Conservation (phyloP, 2,329 filamentous ascomycete species). For the Talaromyces piceae region DNA sequence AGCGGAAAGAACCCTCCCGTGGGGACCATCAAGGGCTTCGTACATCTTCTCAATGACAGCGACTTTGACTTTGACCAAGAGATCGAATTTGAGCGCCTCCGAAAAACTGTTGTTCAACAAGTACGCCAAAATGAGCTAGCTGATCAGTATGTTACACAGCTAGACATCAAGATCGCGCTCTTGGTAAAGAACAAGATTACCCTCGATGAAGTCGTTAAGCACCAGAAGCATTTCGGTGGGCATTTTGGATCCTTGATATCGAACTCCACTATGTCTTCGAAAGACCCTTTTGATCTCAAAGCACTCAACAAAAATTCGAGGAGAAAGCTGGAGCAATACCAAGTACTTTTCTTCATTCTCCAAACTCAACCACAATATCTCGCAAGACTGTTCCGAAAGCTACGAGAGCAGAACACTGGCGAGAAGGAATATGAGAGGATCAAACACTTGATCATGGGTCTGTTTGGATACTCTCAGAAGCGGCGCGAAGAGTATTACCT, state of each 20-base stretch:
- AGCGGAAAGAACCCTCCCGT: slow-evolving; percentile 95
- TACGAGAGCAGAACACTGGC: slow-evolving; percentile 74
- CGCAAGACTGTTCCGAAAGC: slow-evolving; percentile 73
- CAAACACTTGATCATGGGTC: slow-evolving; percentile 88
- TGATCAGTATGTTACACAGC: slow-evolving; percentile 95
- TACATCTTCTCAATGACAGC: slow-evolving; percentile 94
- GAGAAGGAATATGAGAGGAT: slow-evolving; percentile 92
- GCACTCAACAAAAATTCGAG: slow-evolving; percentile 94
- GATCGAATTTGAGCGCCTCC: slow-evolving; percentile 87
- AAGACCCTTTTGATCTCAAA: slow-evolving; percentile 92
- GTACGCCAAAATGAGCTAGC: slow-evolving; percentile 95
- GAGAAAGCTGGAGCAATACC: slow-evolving; percentile 92
- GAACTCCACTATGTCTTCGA: slow-evolving; percentile 79
- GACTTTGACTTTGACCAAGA: slow-evolving; percentile 99
- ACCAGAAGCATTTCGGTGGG: slow-evolving; percentile 92
- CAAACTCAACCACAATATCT: slow-evolving; percentile 96
- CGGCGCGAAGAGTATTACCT: slow-evolving; percentile 94
- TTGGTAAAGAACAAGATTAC: slow-evolving; percentile 99
- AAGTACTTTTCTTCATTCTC: slow-evolving; percentile 93
- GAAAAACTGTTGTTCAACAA: slow-evolving; percentile 94
- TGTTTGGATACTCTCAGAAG: slow-evolving; percentile 97
- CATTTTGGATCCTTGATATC: slow-evolving; percentile 77
- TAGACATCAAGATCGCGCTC: slow-evolving; percentile 97
- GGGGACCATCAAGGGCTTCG: slow-evolving; percentile 94
- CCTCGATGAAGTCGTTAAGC: slow-evolving; percentile 91